Percentiles rank a stretch among this genome's conserved stretches.
These are phyloP conservation scores for Lachnellula subtilissima DNA, from an alignment of 2,329 filamentous ascomycete species.

Conservation along the genomic window DNA sequence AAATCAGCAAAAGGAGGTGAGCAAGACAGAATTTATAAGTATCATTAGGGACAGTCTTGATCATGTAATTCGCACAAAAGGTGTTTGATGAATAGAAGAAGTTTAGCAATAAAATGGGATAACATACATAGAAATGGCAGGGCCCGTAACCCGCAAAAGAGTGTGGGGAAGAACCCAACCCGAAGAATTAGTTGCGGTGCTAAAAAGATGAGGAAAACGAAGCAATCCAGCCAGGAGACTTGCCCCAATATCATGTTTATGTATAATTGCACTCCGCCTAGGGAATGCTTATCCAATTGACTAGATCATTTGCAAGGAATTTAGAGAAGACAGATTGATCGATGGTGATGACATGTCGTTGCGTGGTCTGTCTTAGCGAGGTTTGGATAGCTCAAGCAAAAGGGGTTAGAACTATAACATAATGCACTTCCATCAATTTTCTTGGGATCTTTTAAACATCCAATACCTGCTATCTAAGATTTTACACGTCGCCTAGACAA, in stretches of 20 bases:
- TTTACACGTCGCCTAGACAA: not conserved
- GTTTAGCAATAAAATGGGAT: not conserved
- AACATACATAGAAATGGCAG: slow-evolving; percentile 65
- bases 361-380: not conserved
- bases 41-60: not conserved
- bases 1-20: slow-evolving; percentile 2
- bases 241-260: slow-evolving; percentile 64
- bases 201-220: slow-evolving; percentile 67
- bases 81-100: not conserved
- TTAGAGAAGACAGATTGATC: not conserved
- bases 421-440: too few species aligned
- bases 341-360: slow-evolving; percentile 1
- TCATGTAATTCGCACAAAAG: not conserved
- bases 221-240: slow-evolving; percentile 70
- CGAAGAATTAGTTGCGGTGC: slow-evolving; percentile 66
- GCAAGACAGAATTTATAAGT: not conserved
- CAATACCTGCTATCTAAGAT: too few species aligned
- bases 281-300: not conserved
- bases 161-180: slow-evolving; percentile 57
- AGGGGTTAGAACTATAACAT: not conserved
- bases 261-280: not conserved
- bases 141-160: slow-evolving; percentile 53
- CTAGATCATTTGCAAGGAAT: not conserved
- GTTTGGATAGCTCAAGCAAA: not conserved
- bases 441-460: rapidly evolving